Evolutionary conservation across 2,329 filamentous ascomycete genomes (phyloP), one percentile per base, ranked within the genome.

Genomic region (Phialocephala sp.): DNA sequence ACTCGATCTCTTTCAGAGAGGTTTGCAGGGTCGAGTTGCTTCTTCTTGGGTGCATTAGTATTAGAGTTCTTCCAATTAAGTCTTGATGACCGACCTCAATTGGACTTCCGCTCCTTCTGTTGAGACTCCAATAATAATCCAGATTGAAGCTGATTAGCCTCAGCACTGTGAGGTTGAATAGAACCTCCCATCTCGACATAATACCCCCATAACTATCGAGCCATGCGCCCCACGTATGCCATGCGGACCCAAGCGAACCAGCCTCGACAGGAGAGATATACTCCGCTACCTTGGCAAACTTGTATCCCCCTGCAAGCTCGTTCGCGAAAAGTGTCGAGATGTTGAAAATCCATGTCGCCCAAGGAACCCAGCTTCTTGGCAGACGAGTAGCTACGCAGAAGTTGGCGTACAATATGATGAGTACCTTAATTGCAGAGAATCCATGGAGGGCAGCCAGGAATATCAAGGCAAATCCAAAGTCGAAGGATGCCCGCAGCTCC

Each of bases 141-240:
- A 99, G 79, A 77, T 98, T 98, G 84, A 97, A 99, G 77, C 94
- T 97, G 73, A 99, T 93, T 57, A 98, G 83, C 5, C 95, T 89
- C 63, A 99, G 81, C 32, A 98, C 90, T 2, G 94, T 97, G 68
- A 99, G 88, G 75, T 99, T 99, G 84, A 99, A 99, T 5, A 97
- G 84, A n/a, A 99, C 89, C 77, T 98, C 93, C 95, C 95, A 99
- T 66, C 94, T 87, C 0, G 90, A 84, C 76, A 97, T 89, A n/a
- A 99, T 81, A 0, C 95, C 95, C 8, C 92, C 89, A 70, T 90
- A 90, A 60, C 84, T 83, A 78, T 99, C 95, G 18, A 98, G 81
- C 81, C 87, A 91, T 52, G 82, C 81, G 8, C 89, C 93, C 82
- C 90, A 90, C 12, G 27, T 64, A 45, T 74, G 65, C 4, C 74